Conservation (phyloP, 2,329 filamentous ascomycete genomes). For the Calonectria naviculata region DNA sequence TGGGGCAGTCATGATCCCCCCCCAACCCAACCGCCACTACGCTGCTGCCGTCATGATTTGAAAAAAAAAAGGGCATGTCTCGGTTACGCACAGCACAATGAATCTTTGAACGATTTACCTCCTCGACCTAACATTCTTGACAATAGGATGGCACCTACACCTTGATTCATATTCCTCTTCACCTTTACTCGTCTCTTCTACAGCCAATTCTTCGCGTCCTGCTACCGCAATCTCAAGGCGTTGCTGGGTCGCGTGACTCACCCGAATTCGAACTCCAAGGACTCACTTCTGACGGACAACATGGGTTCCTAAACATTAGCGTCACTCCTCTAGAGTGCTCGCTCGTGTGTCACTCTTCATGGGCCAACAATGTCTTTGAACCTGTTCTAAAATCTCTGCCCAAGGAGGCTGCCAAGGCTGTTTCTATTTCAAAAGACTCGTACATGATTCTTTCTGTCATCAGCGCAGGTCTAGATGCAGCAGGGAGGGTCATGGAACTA, state of each 20-base stretch:
- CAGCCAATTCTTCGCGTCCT: conserved; percentile 90
- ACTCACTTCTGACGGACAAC: conserved; percentile 64
- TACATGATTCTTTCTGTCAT: conserved; percentile 92
- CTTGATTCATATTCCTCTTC: conserved; percentile 89
- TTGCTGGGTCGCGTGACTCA: conserved; percentile 48
- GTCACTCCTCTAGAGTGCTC: conserved; percentile 94
- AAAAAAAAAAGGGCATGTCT: neutral
- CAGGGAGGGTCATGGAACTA: conserved; percentile 89
- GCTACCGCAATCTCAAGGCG: conserved; percentile 69
- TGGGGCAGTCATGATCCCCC: neutral
- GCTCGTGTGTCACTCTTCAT: conserved; percentile 83
- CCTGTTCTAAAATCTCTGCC: conserved; percentile 76
- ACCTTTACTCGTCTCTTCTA: conserved; percentile 81
- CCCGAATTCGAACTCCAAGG: conserved; percentile 56
- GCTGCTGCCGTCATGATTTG: conserved; percentile 1
- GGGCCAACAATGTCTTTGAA: conserved; percentile 80
- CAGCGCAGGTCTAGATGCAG: conserved; percentile 89
- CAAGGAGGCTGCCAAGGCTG: conserved; percentile 59
- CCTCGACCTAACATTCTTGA: conserved; percentile 41
- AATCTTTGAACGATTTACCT: neutral
- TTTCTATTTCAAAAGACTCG: conserved; percentile 83
- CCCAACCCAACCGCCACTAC: neutral
- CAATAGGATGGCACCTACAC: conserved; percentile 85
- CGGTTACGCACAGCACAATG: neutral
- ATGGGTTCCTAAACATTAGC: conserved; percentile 92